Base-by-base conservation (phyloP, 805 yeast genomes). In the Clavispora santaluciae region DNA sequence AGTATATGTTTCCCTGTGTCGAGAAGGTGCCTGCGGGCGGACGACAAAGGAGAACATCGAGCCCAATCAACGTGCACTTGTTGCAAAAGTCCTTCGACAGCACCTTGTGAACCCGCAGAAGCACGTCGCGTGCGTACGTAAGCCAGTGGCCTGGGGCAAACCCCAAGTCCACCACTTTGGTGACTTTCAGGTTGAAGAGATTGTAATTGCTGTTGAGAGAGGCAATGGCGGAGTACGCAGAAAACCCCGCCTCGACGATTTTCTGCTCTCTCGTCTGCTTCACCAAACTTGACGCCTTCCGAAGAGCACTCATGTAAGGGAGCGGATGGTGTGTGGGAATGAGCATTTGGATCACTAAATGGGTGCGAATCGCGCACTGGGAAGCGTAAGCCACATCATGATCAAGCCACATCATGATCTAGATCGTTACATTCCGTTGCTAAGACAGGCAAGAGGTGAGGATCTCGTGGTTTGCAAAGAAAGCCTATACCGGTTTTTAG, bases 1-100 rank as follows among this genome's bases (percentile, higher is more conserved):
- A 78, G 30, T 86, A 67, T n/a, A 91, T 83, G 55, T 90, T 87
- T 1, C 95, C 98, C 56, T 93, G 98, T 39, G 90, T 72, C 0
- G 90, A 66, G 7, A 83, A 75, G 0, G 83, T 86, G 1, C 97
- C 96, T 3, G 57, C 54, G 0, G 96, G 95, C 0, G 97, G 96
- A 13, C 74, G 71, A 39, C 81, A 76, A 6, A 86, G 83, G 16
- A 91, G 68, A 24, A 93, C 70, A 62, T 93, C 75, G 41, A 65
- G 54, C 22, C 72, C 73, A 20, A 68, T 36, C 5, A 69, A 48
- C 26, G 61, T 60, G 48, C 73, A 68, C 26, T 55, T 62, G 20
- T 48, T 39, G 36, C 56, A 41, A 36, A 66, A 56, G 8, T 59
- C 43, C 8, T 54, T 59, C 13, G 56, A 62, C 4, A 53, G 56